Percentiles rank a stretch among this genome's conserved stretches.
These are phyloP conservation scores for Penicillium argentinense DNA, from an alignment of 495 filamentous ascomycete genomes.

Conservation along the genomic window DNA sequence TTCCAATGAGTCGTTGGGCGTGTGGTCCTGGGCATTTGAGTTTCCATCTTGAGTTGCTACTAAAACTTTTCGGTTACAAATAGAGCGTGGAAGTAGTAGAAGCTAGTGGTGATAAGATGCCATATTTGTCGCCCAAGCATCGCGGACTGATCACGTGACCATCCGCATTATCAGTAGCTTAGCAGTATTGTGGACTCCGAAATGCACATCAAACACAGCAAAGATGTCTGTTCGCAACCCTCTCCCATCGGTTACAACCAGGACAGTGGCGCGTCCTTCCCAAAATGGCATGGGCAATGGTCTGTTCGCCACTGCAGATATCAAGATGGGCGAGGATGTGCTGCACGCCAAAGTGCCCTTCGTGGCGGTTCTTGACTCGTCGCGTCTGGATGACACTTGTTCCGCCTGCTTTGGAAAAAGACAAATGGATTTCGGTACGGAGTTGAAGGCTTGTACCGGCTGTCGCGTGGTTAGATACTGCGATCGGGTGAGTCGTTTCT, in stretches of 20 bases:
- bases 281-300: conserved; percentile 40
- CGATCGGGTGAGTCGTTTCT: conserved; percentile 56
- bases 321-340: conserved; percentile 39
- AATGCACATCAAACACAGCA: conserved; percentile 3
- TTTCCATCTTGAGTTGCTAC: not conserved
- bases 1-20: too few species aligned
- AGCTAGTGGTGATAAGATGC: not conserved
- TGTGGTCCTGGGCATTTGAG: too few species aligned
- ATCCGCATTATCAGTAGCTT: too few species aligned
- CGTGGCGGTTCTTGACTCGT: conserved; percentile 44
- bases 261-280: conserved; percentile 26
- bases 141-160: too few species aligned
- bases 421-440: conserved; percentile 21
- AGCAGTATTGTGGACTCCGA: conserved; percentile 9
- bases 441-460: conserved; percentile 57
- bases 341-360: conserved; percentile 39
- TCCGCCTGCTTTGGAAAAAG: conserved; percentile 43
- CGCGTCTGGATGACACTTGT: conserved; percentile 42
- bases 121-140: not conserved
- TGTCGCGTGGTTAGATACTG: conserved; percentile 68
- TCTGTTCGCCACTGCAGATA: conserved; percentile 38
- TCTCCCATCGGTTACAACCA: conserved; percentile 26
- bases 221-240: conserved; percentile 22
- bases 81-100: too few species aligned
- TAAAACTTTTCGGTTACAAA: not conserved